These are phyloP conservation scores for Jaenimonas drosophilae DNA, from an alignment of 208 protist genomes.

Conservation along the genomic window DNA sequence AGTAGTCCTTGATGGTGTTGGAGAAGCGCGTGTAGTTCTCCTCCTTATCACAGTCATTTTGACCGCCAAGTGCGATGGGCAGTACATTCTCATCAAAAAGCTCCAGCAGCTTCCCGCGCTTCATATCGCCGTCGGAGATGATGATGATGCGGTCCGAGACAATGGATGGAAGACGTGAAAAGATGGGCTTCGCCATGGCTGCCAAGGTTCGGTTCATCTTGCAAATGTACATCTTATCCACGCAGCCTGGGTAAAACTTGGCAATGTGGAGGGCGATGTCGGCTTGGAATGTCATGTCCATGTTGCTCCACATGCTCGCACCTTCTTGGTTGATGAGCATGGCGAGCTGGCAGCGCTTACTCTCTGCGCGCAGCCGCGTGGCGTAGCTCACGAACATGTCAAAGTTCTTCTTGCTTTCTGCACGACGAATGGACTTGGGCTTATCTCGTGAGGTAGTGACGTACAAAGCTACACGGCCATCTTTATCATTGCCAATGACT, in stretches of 20 bases:
- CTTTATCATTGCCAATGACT: slow-evolving; percentile 61
- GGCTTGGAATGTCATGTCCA: slow-evolving; percentile 70
- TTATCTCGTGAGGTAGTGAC: slow-evolving; percentile 41
- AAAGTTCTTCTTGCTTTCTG: slow-evolving; percentile 42
- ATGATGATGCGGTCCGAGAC: slow-evolving; percentile 63
- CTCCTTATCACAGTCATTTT: slow-evolving; percentile 52
- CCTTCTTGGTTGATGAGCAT: slow-evolving; percentile 76
- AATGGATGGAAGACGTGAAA: slow-evolving; percentile 43
- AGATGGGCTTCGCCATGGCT: slow-evolving; percentile 54
- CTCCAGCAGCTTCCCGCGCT: slow-evolving; percentile 38
- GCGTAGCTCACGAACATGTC: slow-evolving; percentile 74
- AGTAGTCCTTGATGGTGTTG: slow-evolving; percentile 38
- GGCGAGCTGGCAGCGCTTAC: slow-evolving; percentile 44
- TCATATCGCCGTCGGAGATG: slow-evolving; percentile 46
- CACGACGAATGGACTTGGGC: slow-evolving; percentile 18
- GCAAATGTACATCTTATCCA: slow-evolving; percentile 75
- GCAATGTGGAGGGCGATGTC: slow-evolving; percentile 61
- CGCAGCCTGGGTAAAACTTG: slow-evolving; percentile 64
- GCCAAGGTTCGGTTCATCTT: slow-evolving; percentile 55
- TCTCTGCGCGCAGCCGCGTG: slow-evolving; percentile 44
- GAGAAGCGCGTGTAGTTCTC: slow-evolving; percentile 33
- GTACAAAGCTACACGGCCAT: slow-evolving; percentile 48
- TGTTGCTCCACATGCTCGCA: slow-evolving; percentile 55
- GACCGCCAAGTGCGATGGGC: slow-evolving; percentile 44
- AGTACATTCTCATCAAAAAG: slow-evolving; percentile 45